Conservation (phyloP, 352 stramenopile genomes). For the Phytophthora podocarpi region DNA sequence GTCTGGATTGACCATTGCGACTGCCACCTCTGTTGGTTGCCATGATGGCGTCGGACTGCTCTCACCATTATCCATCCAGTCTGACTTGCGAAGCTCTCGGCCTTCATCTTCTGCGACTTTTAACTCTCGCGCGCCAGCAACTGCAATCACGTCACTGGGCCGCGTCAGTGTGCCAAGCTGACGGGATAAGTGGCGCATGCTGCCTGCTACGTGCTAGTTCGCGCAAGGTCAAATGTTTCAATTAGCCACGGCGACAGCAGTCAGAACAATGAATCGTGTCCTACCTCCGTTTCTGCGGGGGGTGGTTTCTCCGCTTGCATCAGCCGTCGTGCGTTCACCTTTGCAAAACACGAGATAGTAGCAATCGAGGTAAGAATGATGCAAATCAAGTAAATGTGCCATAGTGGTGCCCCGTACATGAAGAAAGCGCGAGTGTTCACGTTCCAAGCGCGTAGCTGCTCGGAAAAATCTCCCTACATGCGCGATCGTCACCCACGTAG, state of each 20-base stretch:
- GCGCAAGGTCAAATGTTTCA: background rate
- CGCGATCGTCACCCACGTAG: slow-evolving; percentile 58
- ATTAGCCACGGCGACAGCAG: background rate
- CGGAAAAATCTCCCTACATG: slow-evolving; percentile 65
- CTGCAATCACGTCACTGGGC: slow-evolving; percentile 57
- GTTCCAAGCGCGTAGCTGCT: slow-evolving; percentile 55
- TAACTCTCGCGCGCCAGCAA: slow-evolving; percentile 13
- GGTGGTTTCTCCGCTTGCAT: slow-evolving; percentile 42
- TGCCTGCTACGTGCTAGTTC: slow-evolving; percentile 38
- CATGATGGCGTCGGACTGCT: background rate
- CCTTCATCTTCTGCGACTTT: slow-evolving; percentile 31
- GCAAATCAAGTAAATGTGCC: too few species aligned
- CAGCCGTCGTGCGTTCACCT: slow-evolving; percentile 51
- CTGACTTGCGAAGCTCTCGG: background rate
- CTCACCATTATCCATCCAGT: slow-evolving; percentile 17
- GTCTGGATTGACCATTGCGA: slow-evolving; percentile 27
- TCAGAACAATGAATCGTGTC: background rate
- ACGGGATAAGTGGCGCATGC: slow-evolving; percentile 53
- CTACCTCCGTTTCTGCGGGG: slow-evolving; percentile 39
- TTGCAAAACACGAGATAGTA: slow-evolving; percentile 1
- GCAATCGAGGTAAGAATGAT: slow-evolving; percentile 1
- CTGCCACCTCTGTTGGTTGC: slow-evolving; percentile 1
- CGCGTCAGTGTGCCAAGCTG: slow-evolving; percentile 41
- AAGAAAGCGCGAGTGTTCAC: slow-evolving; percentile 57
- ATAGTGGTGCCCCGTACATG: too few species aligned